Base-by-base conservation (phyloP, 1,284 basidiomycete species). In the Pterulicium gracile region DNA sequence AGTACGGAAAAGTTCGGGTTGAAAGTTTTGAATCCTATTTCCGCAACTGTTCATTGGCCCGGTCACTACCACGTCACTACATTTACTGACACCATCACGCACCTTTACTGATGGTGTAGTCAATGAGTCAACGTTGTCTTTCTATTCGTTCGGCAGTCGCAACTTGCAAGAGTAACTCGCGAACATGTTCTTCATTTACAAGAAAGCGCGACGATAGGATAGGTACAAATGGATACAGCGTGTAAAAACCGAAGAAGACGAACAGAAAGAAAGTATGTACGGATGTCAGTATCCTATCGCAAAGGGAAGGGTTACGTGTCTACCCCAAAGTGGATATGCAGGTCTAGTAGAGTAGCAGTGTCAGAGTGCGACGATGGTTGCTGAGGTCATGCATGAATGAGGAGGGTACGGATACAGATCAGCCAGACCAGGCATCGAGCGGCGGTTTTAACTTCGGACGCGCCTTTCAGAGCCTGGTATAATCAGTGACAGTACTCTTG, bases 21-120 rank as follows among this genome's bases (percentile, higher is more conserved):
- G 12, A 13, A 14, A 19, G 46, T 19, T 47, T 47, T 41, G 45
- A n/a, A n/a, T n/a, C n/a, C n/a, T n/a, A n/a, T n/a, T n/a, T n/a
- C n/a, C n/a, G n/a, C n/a, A n/a, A n/a, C n/a, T n/a, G n/a, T n/a
- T n/a, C n/a, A n/a, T n/a, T n/a, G n/a, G n/a, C n/a, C n/a, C n/a
- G n/a, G n/a, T n/a, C n/a, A n/a, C n/a, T n/a, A n/a, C n/a, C n/a
- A n/a, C n/a, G n/a, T n/a, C n/a, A n/a, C n/a, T n/a, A 32, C 27
- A n/a, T 32, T 32, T n/a, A 32, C 27, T 32, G 27, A 32, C 27
- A 7, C 27, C 27, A 32, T 10, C 10, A 32, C 27, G 7, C 10
- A 32, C 27, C 27, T 7, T 10, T 32, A 32, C 27, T 32, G 27
- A 32, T n/a, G n/a, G n/a, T 32, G 27, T n/a, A 10, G 27, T 7